These are phyloP conservation scores for Leptographium flavum DNA, from an alignment of 2,329 filamentous ascomycete genomes.

Conservation along the genomic window DNA sequence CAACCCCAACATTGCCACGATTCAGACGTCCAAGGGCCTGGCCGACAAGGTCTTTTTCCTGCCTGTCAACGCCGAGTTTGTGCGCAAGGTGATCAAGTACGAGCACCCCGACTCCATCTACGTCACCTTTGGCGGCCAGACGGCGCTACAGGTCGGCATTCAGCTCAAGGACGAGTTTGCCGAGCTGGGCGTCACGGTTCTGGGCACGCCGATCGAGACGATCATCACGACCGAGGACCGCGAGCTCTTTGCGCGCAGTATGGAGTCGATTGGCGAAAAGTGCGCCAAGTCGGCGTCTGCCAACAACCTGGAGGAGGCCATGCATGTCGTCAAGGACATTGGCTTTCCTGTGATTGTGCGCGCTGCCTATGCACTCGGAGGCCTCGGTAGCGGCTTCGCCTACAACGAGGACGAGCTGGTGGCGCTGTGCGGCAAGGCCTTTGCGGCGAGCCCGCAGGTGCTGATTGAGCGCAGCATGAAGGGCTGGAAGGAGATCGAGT, in stretches of 20 bases:
- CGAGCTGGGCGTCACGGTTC: slow-evolving; percentile 76
- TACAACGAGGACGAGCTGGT: slow-evolving; percentile 71
- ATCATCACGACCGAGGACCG: slow-evolving; percentile 98
- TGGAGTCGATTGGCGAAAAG: slow-evolving; percentile 97
- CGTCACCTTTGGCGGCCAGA: slow-evolving; percentile 94
- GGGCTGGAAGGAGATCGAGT: slow-evolving; percentile 99
- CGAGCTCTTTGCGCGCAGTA: slow-evolving; percentile 91
- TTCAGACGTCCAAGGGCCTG: slow-evolving; percentile 93
- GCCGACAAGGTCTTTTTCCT: slow-evolving; percentile 99
- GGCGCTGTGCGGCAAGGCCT: slow-evolving; percentile 85
- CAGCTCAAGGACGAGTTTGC: slow-evolving; percentile 97
- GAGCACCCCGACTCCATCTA: slow-evolving; percentile 95
- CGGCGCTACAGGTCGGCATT: slow-evolving; percentile 90
- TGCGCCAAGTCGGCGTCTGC: slow-evolving; percentile 95
- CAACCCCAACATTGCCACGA: slow-evolving; percentile 98
- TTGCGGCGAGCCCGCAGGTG: slow-evolving; percentile 89
- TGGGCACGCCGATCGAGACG: slow-evolving; percentile 92
- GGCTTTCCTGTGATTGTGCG: slow-evolving; percentile 95
- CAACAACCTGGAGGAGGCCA: slow-evolving; percentile 73
- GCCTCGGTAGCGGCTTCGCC: slow-evolving; percentile 89
- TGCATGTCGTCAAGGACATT: slow-evolving; percentile 78
- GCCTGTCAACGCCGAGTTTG: slow-evolving; percentile 91
- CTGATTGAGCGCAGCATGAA: slow-evolving; percentile 98
- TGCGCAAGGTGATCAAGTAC: slow-evolving; percentile 91
- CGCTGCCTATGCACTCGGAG: slow-evolving; percentile 89